Percentiles rank a stretch among this genome's conserved stretches.
These are phyloP conservation scores for Ophiostoma ulmi DNA, from an alignment of 2,329 filamentous ascomycete species.

Conservation along the genomic window DNA sequence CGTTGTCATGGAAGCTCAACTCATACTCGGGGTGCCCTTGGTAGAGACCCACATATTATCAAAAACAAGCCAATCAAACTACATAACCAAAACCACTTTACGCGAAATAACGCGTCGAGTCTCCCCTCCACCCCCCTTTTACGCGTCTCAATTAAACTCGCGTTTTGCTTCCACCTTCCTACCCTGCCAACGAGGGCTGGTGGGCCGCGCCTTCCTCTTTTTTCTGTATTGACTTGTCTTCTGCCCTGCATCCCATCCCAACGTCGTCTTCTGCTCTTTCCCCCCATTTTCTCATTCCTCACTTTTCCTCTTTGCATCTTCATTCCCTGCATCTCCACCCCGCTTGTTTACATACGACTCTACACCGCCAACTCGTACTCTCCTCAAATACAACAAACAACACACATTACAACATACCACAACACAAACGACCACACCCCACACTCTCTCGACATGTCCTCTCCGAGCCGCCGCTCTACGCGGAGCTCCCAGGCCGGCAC, in stretches of 20 bases:
- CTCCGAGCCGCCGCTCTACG: slow-evolving; percentile 49
- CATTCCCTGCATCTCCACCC: background rate
- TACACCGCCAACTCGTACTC: background rate
- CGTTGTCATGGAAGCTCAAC: background rate
- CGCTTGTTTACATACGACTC: background rate
- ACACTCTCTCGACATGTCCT: slow-evolving; percentile 50
- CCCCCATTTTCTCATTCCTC: background rate
- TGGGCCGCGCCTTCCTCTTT: slow-evolving; percentile 23
- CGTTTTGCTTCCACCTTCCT: slow-evolving; percentile 20
- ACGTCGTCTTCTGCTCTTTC: background rate
- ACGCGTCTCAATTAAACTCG: slow-evolving; percentile 29
- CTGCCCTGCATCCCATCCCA: slow-evolving; percentile 12
- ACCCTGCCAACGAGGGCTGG: slow-evolving; percentile 18
- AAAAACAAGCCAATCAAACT: background rate
- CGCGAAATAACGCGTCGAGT: slow-evolving; percentile 35
- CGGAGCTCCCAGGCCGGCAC: slow-evolving; percentile 52
- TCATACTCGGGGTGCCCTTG: background rate
- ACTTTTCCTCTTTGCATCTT: background rate
- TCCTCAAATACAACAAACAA: background rate
- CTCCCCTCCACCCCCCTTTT: slow-evolving; percentile 22
- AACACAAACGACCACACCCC: background rate
- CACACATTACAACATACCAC: background rate
- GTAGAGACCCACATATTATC: background rate
- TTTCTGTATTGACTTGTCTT: slow-evolving; percentile 10
- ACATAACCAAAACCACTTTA: slow-evolving; percentile 38